A percentile compares a stretch with the other conserved stretches of the same genome.
Conservation (phyloP, 495 filamentous ascomycete species). For the Opeltia flavorubescens region DNA sequence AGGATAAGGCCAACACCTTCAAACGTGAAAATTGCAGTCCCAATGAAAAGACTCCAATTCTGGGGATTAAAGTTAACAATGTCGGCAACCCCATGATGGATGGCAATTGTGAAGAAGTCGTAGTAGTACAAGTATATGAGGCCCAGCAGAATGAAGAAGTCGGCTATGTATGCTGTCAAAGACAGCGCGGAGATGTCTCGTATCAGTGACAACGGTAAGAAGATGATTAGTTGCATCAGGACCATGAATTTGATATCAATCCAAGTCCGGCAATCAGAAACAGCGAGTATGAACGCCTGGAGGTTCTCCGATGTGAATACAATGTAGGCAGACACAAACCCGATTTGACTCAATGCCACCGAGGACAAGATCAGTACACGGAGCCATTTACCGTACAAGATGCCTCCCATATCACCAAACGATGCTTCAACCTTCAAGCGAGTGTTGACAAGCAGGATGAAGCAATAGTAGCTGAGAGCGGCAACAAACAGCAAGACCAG, state of each 20-base stretch:
- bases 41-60: slow-evolving; percentile 93
- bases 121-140: slow-evolving; percentile 93
- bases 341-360: slow-evolving; percentile 86
- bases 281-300: slow-evolving; percentile 78
- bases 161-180: slow-evolving; percentile 79
- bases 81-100: slow-evolving; percentile 65
- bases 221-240: slow-evolving; percentile 81
- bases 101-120: slow-evolving; percentile 70
- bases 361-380: slow-evolving; percentile 72
- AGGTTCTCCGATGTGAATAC: slow-evolving; percentile 94
- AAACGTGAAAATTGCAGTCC: slow-evolving; percentile 97
- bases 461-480: slow-evolving; percentile 83
- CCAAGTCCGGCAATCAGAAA: slow-evolving; percentile 64
- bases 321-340: slow-evolving; percentile 95
- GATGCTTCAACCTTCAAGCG: slow-evolving; percentile 72
- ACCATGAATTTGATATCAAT: slow-evolving; percentile 84
- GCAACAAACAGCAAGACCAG: slow-evolving; percentile 75
- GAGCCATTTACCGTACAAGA: slow-evolving; percentile 85
- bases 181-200: slow-evolving; percentile 92
- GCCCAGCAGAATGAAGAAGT: slow-evolving; percentile 85
- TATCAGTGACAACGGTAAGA: slow-evolving; percentile 82
- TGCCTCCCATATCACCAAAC: slow-evolving; percentile 91
- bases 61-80: slow-evolving; percentile 73
- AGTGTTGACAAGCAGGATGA: slow-evolving; percentile 79
- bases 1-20: slow-evolving; percentile 98